Base-by-base conservation (phyloP, 202 grass and related monocot genomes). In the Zoysia matrella region DNA sequence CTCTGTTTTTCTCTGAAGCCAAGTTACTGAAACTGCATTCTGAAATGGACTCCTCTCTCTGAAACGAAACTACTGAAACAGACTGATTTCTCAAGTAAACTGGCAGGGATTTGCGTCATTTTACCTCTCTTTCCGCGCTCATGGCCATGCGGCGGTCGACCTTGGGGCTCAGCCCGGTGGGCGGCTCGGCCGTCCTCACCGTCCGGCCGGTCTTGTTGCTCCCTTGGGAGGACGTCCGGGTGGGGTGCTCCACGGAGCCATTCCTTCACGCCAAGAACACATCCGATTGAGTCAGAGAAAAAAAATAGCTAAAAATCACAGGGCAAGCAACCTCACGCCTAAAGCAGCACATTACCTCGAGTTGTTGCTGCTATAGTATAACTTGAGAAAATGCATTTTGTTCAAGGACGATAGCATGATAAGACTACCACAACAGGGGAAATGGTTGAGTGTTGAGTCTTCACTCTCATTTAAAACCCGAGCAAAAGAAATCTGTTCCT, bases 121-220 rank as follows among this genome's bases (percentile, higher is more conserved):
- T 82, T 90, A 95, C 93, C 91, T 91, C 94, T 78, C 71, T 86
- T 15, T 94, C 91, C 16, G 85, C 81, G 82, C 71, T 88, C 60
- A 81, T 67, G 43, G 91, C 52, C 73, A 76, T 48, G 73, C 81
- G 83, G 78, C 77, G 88, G 67, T 93, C 93, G 64, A 86, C 88
- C 85, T 92, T 96, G 8, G 69, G 86, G 45, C 60, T 89, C 44
- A 80, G 83, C 3, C 87, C 84, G 71, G 80, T 86, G 46, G 91
- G 86, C 45, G 82, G 86, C 81, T 91, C 88, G 1, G 74, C 67
- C 60, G 51, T 22, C 85, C 86, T 86, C 73, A 74, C 72, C 57
- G 83, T 8, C 68, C 91, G 86, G 42, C 82, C 80, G 40, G 73
- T 14, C 84, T 90, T 90, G 71, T 56, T 77, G 11, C 78, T 73